These are phyloP conservation scores for Francoa sonchifolia DNA, from an alignment of 441 rosid species.

Conservation along the genomic window DNA sequence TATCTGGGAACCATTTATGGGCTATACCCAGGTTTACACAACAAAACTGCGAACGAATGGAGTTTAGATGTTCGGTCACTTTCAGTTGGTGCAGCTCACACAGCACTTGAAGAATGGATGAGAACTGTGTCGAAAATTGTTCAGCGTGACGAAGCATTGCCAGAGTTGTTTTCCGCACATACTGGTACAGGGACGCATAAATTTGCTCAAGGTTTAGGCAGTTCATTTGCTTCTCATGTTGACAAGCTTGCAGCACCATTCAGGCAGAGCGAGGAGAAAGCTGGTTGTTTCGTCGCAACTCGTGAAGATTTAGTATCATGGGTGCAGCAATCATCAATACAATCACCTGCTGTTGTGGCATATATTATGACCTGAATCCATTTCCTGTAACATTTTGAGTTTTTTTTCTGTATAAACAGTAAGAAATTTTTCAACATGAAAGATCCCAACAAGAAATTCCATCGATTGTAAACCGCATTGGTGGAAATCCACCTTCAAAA, in stretches of 20 bases:
- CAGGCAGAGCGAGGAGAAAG: conserved; percentile 47
- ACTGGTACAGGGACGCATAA: conserved; percentile 77
- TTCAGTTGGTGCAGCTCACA: conserved; percentile 77
- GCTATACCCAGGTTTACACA: conserved; percentile 64
- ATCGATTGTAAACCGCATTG: background rate
- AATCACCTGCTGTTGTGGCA: conserved; percentile 20
- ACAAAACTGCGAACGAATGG: conserved; percentile 59
- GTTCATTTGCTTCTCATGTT: conserved; percentile 57
- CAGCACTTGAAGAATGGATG: conserved; percentile 92
- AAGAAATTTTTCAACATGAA: background rate
- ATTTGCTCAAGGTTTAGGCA: conserved; percentile 66
- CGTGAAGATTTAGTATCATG: conserved; percentile 63
- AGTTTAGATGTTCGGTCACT: conserved; percentile 76
- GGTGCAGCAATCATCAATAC: conserved; percentile 59
- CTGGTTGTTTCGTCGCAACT: conserved; percentile 63
- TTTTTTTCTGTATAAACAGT: background rate
- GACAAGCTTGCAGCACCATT: conserved; percentile 62
- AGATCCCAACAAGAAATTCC: no score
- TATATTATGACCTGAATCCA: conserved; percentile 7
- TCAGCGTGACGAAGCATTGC: conserved; percentile 50
- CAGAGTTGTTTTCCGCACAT: conserved; percentile 61
- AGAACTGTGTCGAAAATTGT: conserved; percentile 46
- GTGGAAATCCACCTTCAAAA: conserved; percentile 1
- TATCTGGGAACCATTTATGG: conserved; percentile 75
- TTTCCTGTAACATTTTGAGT: background rate